A percentile compares a stretch with the other conserved stretches of the same genome.
Evolutionary conservation across 2,329 filamentous ascomycete genomes (phyloP).

Genomic region (Cladophialophora chaetospira): DNA sequence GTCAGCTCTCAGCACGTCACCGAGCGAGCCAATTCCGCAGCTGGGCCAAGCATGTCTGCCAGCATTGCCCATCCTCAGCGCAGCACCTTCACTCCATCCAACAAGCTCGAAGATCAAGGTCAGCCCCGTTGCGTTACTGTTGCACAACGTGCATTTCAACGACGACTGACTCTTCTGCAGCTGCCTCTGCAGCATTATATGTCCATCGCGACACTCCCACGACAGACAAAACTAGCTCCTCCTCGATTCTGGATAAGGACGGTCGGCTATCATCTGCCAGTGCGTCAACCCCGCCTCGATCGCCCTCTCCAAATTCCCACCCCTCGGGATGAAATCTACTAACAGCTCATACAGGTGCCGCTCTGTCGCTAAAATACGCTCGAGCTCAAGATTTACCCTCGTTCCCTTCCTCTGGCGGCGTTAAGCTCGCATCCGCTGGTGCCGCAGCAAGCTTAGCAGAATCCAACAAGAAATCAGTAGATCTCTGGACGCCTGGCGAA

Average conservation of each 20-base stretch:
- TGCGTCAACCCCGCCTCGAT: slow-evolving; percentile 40
- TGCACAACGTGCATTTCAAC: not conserved
- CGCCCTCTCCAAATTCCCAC: not conserved
- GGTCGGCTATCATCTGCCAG: slow-evolving; percentile 60
- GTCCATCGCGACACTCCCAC: slow-evolving; percentile 42
- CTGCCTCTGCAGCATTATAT: slow-evolving; percentile 64
- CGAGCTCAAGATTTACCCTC: slow-evolving; percentile 72
- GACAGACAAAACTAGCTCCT: slow-evolving; percentile 32
- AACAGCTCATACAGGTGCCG: slow-evolving; percentile 52
- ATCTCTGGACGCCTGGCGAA: slow-evolving; percentile 67
- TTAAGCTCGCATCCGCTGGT: slow-evolving; percentile 63
- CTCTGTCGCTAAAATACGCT: slow-evolving; percentile 69
- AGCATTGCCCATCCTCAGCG: slow-evolving; percentile 14
- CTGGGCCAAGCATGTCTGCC: slow-evolving; percentile 29
- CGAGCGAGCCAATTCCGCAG: not conserved
- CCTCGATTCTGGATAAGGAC: slow-evolving; percentile 50
- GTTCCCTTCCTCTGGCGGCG: slow-evolving; percentile 65
- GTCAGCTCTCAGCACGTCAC: not conserved
- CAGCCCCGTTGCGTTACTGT: no score
- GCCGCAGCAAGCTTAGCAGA: slow-evolving; percentile 75
- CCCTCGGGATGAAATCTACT: slow-evolving; percentile 11
- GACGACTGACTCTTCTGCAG: slow-evolving; percentile 37
- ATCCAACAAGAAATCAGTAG: slow-evolving; percentile 65
- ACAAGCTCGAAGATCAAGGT: slow-evolving; percentile 44
- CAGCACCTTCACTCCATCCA: slow-evolving; percentile 22